Base-by-base conservation (phyloP, 2,329 filamentous ascomycete species). In the Xylaria sp. region DNA sequence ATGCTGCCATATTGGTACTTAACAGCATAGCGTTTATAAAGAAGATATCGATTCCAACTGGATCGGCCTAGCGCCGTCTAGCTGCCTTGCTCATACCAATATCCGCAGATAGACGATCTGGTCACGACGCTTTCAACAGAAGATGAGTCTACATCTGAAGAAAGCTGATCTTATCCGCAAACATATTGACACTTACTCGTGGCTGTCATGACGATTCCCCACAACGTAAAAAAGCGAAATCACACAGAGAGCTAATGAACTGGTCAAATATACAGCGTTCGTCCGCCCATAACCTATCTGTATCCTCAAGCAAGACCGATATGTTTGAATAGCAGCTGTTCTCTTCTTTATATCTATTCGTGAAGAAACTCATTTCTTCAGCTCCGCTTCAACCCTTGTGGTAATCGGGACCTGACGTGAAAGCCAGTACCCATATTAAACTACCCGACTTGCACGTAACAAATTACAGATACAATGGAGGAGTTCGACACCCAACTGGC, bases 21-120 rank as follows among this genome's bases (percentile, higher is more conserved):
- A 25, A 46, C 36, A 51, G 63, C 15, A 58, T 65, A 65, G 54
- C 41, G 48, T 70, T 67, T 67, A 64, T 59, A 60, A 62, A 60
- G 23, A 31, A 55, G 28, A 36, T 58, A 20, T 41, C 57, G 15
- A 39, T 64, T 25, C 18, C 4, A 43, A 52, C 23, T n/a, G 28
- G 43, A 49, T 20, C 25, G 60, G 51, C 43, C 15, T 15, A 52
- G 49, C 46, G 59, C 56, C 48, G 41, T 56, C 23, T 25, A 62
- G 52, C 39, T 48, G 20, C 48, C 51, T 49, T 36, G 33, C 25
- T n/a, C 12, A 33, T 57, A 9, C 25, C 7, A 57, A 31, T 18
- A 13, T 46, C n/a, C 51, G 33, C 4, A 12, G 31, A 25, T 12
- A 55, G 23, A 46, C 48, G 25, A 54, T 43, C 36, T 12, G 15